A percentile compares a stretch with the other conserved stretches of the same genome.
These are phyloP conservation scores for Kickxella alabastrina DNA, from an alignment of 192 early-diverging fungal species.

Conservation along the genomic window DNA sequence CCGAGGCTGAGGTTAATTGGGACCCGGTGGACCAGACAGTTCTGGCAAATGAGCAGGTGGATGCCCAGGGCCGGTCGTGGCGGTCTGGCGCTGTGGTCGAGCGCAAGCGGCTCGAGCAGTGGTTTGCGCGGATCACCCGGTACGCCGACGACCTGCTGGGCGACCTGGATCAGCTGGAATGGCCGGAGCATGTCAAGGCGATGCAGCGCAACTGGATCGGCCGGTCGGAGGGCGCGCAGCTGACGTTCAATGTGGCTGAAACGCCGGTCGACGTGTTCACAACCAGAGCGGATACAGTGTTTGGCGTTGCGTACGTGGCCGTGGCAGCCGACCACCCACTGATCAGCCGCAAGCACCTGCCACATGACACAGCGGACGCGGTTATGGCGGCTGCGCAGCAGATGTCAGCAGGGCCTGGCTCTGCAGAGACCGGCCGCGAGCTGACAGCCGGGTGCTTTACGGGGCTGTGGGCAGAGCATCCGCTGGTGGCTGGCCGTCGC, in stretches of 20 bases:
- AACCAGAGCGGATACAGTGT: slow-evolving; percentile 72
- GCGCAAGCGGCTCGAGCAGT: slow-evolving; percentile 77
- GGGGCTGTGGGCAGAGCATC: slow-evolving; percentile 62
- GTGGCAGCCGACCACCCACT: slow-evolving; percentile 65
- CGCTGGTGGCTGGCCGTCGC: slow-evolving; percentile 47
- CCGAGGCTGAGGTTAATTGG: slow-evolving; percentile 93
- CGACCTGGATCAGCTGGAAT: slow-evolving; percentile 73
- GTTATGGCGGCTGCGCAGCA: slow-evolving; percentile 19
- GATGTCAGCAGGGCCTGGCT: slow-evolving; percentile 15
- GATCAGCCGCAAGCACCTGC: slow-evolving; percentile 12
- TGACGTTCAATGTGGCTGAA: slow-evolving; percentile 52
- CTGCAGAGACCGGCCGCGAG: slow-evolving; percentile 18
- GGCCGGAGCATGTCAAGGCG: slow-evolving; percentile 85
- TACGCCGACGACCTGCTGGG: slow-evolving; percentile 77
- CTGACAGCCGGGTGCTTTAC: slow-evolving; percentile 54
- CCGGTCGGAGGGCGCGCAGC: slow-evolving; percentile 73
- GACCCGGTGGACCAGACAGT: slow-evolving; percentile 95
- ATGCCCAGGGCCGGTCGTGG: slow-evolving; percentile 81
- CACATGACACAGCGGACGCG: slow-evolving; percentile 5
- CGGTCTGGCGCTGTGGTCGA: slow-evolving; percentile 91
- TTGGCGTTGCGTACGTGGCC: slow-evolving; percentile 70
- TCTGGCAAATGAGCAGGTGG: slow-evolving; percentile 94
- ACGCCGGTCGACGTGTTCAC: slow-evolving; percentile 64
- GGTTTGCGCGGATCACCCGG: slow-evolving; percentile 87
- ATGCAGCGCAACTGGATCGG: slow-evolving; percentile 95